phyloP scores from a whole-genome alignment of 2,329 filamentous ascomycete species.

The Penicillium freii region DNA sequence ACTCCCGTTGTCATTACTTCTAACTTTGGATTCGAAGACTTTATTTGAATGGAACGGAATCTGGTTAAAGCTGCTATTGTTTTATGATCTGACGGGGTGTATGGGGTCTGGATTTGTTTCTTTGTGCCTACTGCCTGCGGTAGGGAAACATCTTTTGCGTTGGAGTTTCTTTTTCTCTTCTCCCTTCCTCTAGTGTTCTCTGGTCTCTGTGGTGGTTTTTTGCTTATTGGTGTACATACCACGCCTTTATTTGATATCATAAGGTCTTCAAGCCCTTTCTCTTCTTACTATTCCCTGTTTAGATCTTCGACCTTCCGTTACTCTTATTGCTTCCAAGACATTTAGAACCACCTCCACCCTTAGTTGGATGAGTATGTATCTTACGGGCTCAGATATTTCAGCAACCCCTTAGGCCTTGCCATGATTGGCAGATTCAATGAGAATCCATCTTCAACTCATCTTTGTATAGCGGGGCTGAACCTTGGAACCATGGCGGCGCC shows the following conservation, averaged over 20 bases:
- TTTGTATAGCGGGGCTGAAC: neutral
- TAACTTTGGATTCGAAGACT: slow-evolving; percentile 2
- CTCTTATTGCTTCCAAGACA: neutral
- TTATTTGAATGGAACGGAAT: slow-evolving; percentile 17
- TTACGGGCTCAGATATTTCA: neutral
- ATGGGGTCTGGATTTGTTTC: slow-evolving; percentile 1
- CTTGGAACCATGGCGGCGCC: neutral
- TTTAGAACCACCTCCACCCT: neutral
- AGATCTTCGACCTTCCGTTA: neutral
- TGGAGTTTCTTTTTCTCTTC: neutral
- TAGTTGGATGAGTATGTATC: neutral
- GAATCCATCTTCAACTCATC: neutral
- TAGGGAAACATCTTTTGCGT: slow-evolving; percentile 3
- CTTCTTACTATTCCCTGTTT: neutral
- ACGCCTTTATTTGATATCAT: neutral
- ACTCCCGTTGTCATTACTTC: slow-evolving; percentile 9
- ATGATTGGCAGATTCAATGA: neutral
- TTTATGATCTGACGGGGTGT: slow-evolving; percentile 10
- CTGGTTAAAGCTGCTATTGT: neutral
- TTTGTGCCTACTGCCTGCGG: neutral
- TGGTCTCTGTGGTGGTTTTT: neutral
- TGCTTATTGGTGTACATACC: slow-evolving; percentile 11
- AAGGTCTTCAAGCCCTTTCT: neutral
- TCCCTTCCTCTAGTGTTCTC: neutral
- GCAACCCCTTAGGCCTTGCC: neutral